Base-by-base conservation (phyloP, 108 stramenopile genomes). In the Cyclotella cryptica region DNA sequence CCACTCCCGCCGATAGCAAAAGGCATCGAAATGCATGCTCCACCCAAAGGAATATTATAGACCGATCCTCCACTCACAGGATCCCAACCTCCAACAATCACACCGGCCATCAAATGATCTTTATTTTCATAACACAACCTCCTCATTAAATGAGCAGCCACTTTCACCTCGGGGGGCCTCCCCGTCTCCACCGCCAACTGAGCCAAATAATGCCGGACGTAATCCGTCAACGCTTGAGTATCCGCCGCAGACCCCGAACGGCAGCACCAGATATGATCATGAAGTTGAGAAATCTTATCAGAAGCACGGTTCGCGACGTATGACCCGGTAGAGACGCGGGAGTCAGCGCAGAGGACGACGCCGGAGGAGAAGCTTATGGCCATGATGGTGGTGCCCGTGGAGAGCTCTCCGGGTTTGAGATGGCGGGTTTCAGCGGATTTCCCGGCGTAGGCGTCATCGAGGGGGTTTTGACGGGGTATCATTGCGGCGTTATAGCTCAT, bases 71-170 rank as follows among this genome's bases (percentile, higher is more conserved):
- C 95, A 26, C 95, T 89, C 39, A 97, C 96, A 2, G 91, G 86
- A 80, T 98, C 98, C 95, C 96, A 98, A 29, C 99, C 99, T 3
- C 90, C 98, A n/a, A 97, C 85, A 80, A 99, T 99, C 66, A 98
- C 94, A 49, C 98, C 98, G 27, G 97, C 99, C 78, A 92, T 79
- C 42, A 99, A 86, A 35, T 87, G 74, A 77, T 98, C 98, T 84
- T 99, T 99, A 87, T 99, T 96, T 65, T 96, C 76, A 80, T 99
- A 99, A 83, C 90, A 97, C 74, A 94, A 69, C 22, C 85, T 81
- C 22, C 83, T 69, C 86, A 93, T 92, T 52, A 99, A 71, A 71
- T 97, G 93, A 29, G 97, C 97, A 0, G 97, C 98, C 0, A 92
- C 89, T 70, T 96, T 96, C 47, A 98, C 98, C 21, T 86, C 86